phyloP scores from a whole-genome alignment of 441 rosid species.

The Metrosideros polymorpha region DNA sequence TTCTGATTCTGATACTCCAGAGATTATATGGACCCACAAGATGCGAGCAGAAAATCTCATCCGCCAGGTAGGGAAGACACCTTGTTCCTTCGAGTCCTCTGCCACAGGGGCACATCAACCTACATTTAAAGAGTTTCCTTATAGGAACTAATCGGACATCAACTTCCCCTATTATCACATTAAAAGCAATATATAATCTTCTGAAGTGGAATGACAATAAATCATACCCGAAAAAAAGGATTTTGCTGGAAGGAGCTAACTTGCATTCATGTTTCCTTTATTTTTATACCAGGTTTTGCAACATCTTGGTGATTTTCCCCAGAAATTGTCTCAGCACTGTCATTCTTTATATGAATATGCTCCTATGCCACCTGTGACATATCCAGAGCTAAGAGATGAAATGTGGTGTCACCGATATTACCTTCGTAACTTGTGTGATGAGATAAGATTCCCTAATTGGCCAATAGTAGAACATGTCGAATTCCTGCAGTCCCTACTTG shows the following conservation, averaged over 20 bases:
- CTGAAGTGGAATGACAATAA: background rate
- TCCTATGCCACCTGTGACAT: constrained; percentile 99
- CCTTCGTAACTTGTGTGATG: constrained; percentile 93
- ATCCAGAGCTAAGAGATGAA: constrained; percentile 99
- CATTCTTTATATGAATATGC: constrained; percentile 95
- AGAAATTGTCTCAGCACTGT: constrained; percentile 96
- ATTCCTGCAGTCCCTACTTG: constrained; percentile 90
- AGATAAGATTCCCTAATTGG: constrained; percentile 96
- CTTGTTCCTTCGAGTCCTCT: background rate
- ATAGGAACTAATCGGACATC: background rate
- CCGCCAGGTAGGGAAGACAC: constrained; percentile 54
- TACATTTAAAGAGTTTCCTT: background rate
- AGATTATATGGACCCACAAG: constrained; percentile 99
- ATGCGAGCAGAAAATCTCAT: constrained; percentile 99
- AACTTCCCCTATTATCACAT: background rate
- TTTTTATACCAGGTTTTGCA: constrained; percentile 73
- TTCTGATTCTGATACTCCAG: constrained; percentile 99
- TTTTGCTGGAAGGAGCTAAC: background rate
- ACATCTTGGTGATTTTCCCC: constrained; percentile 99
- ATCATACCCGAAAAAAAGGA: background rate
- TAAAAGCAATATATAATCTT: background rate
- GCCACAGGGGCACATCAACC: background rate
- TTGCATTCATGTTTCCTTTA: background rate
- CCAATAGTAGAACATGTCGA: constrained; percentile 98
- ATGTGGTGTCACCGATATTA: constrained; percentile 99